Conservation (phyloP, 441 rosid species). For the Euphorbia schlechtendalii region DNA sequence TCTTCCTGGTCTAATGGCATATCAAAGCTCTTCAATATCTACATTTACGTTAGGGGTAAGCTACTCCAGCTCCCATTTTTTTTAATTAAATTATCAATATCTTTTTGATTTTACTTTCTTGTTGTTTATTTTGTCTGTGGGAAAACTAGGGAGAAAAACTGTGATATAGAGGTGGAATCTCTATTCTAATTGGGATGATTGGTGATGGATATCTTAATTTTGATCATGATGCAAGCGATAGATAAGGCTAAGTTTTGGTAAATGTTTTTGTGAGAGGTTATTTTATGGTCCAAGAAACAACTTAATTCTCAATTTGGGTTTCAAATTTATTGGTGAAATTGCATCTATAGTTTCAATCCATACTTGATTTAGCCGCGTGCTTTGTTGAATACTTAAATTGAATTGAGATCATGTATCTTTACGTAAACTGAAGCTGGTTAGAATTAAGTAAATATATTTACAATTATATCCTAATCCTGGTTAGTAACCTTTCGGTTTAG, state of each 20-base stretch:
- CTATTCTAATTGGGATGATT: background rate
- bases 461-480: no score
- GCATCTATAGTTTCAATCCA: background rate
- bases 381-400: background rate
- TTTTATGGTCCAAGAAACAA: background rate
- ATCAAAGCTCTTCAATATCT: constrained; percentile 34
- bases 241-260: no score
- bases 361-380: background rate
- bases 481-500: background rate
- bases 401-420: background rate
- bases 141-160: background rate
- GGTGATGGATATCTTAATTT: no score
- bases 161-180: background rate
- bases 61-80: background rate
- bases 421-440: background rate
- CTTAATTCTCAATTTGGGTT: background rate
- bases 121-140: no score
- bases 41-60: constrained; percentile 37
- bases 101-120: no score
- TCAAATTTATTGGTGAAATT: background rate
- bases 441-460: no score
- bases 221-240: no score
- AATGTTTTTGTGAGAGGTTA: no score
- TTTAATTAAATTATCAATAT: background rate
- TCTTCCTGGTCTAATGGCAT: constrained; percentile 22